These are phyloP conservation scores for Aspergillus terreus DNA, from an alignment of 2,329 filamentous ascomycete genomes.

Conservation along the genomic window DNA sequence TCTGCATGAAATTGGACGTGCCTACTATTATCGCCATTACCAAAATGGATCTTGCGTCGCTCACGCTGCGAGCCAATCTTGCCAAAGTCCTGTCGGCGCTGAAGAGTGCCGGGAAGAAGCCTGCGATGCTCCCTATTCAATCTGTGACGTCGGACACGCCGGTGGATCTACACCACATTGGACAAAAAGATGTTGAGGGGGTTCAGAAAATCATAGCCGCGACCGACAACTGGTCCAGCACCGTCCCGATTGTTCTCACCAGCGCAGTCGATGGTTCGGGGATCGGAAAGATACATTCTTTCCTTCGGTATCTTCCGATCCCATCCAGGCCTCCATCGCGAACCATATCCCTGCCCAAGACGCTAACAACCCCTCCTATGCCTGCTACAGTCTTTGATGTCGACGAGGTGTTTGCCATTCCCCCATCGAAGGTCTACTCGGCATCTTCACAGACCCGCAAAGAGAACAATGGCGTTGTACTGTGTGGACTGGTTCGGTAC, in stretches of 20 bases:
- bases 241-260: conserved; percentile 82
- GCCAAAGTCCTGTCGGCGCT: conserved; percentile 70
- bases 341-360: conserved; percentile 16
- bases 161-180: conserved; percentile 55
- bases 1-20: conserved; percentile 76
- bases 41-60: conserved; percentile 83
- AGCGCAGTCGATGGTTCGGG: conserved; percentile 83
- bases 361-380: conserved; percentile 39
- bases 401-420: conserved; percentile 81
- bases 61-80: conserved; percentile 66
- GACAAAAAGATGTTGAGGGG: conserved; percentile 54
- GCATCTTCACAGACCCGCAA: conserved; percentile 37
- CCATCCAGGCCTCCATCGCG: conserved; percentile 42
- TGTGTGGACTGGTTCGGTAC: conserved; percentile 80
- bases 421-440: conserved; percentile 56
- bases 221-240: conserved; percentile 39
- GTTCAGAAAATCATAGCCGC: conserved; percentile 53
- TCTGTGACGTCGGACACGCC: conserved; percentile 47
- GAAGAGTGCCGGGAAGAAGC: conserved; percentile 70
- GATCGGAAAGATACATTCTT: conserved; percentile 74
- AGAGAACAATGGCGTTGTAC: conserved; percentile 61
- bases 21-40: conserved; percentile 82
- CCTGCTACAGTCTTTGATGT: conserved; percentile 75
- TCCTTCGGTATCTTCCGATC: conserved; percentile 72
- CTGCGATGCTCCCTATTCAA: conserved; percentile 60